Conservation (phyloP, 345 rosid genomes). For the Orychophragmus violaceus region DNA sequence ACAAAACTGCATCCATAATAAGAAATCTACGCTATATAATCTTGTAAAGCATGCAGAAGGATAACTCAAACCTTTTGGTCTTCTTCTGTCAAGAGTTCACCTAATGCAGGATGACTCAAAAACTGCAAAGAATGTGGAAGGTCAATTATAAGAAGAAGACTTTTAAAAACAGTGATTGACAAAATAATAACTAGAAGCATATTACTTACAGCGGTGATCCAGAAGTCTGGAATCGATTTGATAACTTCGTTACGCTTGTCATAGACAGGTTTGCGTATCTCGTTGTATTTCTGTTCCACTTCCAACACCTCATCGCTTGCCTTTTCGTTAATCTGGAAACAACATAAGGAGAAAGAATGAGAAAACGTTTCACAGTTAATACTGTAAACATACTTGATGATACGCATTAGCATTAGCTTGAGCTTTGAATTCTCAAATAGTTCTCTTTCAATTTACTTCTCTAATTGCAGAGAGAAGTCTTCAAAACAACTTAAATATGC, state of each 20-base stretch:
- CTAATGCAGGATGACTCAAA: slow-evolving; percentile 80
- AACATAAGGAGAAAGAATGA: no score
- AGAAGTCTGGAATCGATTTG: slow-evolving; percentile 78
- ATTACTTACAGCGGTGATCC: slow-evolving; percentile 83
- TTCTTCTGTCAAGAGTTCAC: slow-evolving; percentile 70
- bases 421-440: no score
- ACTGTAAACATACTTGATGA: no score
- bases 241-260: slow-evolving; percentile 72
- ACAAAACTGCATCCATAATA: no score
- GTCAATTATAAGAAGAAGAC: neutral
- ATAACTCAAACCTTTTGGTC: slow-evolving; percentile 70
- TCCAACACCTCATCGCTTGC: slow-evolving; percentile 91
- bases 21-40: no score
- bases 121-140: slow-evolving; percentile 45
- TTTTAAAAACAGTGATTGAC: neutral
- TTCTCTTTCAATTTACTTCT: no score
- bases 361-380: no score
- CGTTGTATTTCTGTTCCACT: slow-evolving; percentile 87
- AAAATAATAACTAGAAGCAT: neutral
- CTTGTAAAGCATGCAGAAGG: neutral
- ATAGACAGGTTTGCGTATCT: slow-evolving; percentile 78
- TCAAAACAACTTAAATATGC: no score
- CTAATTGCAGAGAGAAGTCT: no score
- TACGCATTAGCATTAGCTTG: no score
- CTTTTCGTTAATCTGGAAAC: slow-evolving; percentile 83